phyloP scores from a whole-genome alignment of 2,329 filamentous ascomycete species.

The Chrysoporthe cubensis region DNA sequence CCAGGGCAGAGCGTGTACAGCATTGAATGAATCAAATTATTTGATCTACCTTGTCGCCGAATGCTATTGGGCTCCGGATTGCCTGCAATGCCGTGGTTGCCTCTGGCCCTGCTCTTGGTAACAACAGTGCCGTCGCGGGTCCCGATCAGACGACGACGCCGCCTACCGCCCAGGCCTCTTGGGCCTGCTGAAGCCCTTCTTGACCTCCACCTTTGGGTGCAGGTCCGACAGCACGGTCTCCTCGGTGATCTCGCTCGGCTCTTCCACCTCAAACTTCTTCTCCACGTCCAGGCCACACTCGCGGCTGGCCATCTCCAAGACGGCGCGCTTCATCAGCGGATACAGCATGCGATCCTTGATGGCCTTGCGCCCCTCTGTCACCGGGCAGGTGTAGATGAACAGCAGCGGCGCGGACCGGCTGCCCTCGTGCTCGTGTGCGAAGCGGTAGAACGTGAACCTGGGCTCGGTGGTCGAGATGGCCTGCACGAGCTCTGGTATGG shows the following conservation, averaged over 20 bases:
- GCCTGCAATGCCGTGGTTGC: background rate
- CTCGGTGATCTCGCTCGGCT: constrained; percentile 73
- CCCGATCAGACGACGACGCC: background rate
- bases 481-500: constrained; percentile 60
- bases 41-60: background rate
- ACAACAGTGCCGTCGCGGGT: no score
- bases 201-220: constrained; percentile 67
- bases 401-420: constrained; percentile 62
- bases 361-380: constrained; percentile 63
- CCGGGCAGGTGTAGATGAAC: constrained; percentile 83
- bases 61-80: background rate
- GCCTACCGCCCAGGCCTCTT: constrained; percentile 73
- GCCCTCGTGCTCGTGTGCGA: constrained; percentile 60
- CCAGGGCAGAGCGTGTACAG: background rate
- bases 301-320: constrained; percentile 66
- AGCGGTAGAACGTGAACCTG: constrained; percentile 78
- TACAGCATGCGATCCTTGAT: constrained; percentile 89
- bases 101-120: background rate
- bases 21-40: background rate
- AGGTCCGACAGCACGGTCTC: constrained; percentile 67
- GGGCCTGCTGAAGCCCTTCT: constrained; percentile 74
- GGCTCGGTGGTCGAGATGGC: constrained; percentile 71
- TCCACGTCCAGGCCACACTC: constrained; percentile 69
- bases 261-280: constrained; percentile 72
- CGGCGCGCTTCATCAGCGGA: constrained; percentile 70